Evolutionary conservation across 1,139 yeast genomes (phyloP), one percentile per base, ranked within the genome.

Genomic region (Suhomyces bolitotheri): DNA sequence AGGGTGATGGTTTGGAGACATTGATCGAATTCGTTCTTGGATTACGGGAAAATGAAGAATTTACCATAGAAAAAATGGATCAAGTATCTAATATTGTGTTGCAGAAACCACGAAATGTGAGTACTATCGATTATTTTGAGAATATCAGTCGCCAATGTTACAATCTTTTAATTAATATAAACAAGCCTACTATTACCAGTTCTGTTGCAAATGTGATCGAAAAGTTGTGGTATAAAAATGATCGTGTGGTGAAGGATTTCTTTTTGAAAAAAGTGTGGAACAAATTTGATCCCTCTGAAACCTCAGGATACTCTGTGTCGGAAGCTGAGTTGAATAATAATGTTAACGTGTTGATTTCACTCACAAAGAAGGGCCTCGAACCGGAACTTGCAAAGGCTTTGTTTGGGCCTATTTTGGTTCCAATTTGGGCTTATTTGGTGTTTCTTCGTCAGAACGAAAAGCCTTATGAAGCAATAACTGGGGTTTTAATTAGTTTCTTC

Each of bases 11-110:
- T 0, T 73, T 90, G 1, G 60, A 75, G 22, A 70, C 88, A 1
- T 60, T 90, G 33, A 71, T 89, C 22, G 97, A 92, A 57, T 80
- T 84, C 46, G 71, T 85, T 0, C 67, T 87, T 11, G 96, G 95
- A 0, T 63, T 85, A 24, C 64, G 96, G 42, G 95, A 87, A 28
- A 72, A 73, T 38, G 94, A 83, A 35, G 80, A 81, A 19, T 63
- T 88, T 6, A 79, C 80, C 41, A 58, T 80, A 15, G 80, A 78
- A 25, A 83, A 80, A 47, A 68, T 87, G 34, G 80, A 80, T 16
- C 75, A 80, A 41, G 83, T 86, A 1, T 76, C 85, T 13, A 73
- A 70, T 31, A 71, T 86, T 2, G 58, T 87, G 9, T 57, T 83
- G 27, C 62, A 79, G 25, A 80, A 80, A 46, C 96, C 96, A 0